Percentiles rank a stretch among this genome's conserved stretches.
Conservation (phyloP, 164 flowering plant genomes). For the Vitis riparia region DNA sequence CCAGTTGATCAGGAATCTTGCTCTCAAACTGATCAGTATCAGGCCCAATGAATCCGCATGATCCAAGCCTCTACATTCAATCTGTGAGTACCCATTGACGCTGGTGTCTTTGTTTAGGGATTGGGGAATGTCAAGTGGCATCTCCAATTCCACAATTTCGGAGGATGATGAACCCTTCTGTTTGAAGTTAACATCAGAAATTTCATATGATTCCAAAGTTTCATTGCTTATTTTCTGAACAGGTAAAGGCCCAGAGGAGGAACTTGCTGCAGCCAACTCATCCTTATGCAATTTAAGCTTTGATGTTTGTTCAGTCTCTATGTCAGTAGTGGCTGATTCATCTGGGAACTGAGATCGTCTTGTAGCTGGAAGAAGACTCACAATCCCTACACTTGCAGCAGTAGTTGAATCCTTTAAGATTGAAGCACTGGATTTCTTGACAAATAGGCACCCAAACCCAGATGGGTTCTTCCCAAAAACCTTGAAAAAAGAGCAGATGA, state of each 20-base stretch:
- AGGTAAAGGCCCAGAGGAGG: slow-evolving; percentile 5
- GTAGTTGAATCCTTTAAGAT: slow-evolving; percentile 10
- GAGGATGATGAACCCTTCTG: slow-evolving; percentile 4
- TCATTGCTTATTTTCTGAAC: not conserved
- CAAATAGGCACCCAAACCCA: slow-evolving; percentile 83
- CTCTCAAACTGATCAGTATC: slow-evolving; percentile 56
- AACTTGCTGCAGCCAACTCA: not conserved
- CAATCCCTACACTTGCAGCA: slow-evolving; percentile 17
- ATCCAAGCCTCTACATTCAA: slow-evolving; percentile 61
- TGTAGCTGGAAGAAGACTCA: slow-evolving; percentile 19
- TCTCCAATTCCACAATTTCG: slow-evolving; percentile 16
- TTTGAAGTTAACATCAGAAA: not conserved
- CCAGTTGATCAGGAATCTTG: slow-evolving; percentile 77
- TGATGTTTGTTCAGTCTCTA: slow-evolving; percentile 2
- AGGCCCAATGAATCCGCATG: slow-evolving; percentile 75
- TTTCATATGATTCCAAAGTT: not conserved
- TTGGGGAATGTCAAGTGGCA: not conserved
- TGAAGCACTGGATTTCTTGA: slow-evolving; percentile 64
- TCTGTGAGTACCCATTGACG: slow-evolving; percentile 17
- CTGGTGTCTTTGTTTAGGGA: not conserved
- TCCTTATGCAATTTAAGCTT: not conserved
- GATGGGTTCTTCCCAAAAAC: slow-evolving; percentile 89
- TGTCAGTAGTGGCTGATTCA: not conserved
- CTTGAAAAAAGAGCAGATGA: slow-evolving; percentile 78
- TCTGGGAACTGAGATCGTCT: slow-evolving; percentile 2